A percentile compares a stretch with the other conserved stretches of the same genome.
Conservation (phyloP, 352 stramenopile species). For the Phytophthora idaei region DNA sequence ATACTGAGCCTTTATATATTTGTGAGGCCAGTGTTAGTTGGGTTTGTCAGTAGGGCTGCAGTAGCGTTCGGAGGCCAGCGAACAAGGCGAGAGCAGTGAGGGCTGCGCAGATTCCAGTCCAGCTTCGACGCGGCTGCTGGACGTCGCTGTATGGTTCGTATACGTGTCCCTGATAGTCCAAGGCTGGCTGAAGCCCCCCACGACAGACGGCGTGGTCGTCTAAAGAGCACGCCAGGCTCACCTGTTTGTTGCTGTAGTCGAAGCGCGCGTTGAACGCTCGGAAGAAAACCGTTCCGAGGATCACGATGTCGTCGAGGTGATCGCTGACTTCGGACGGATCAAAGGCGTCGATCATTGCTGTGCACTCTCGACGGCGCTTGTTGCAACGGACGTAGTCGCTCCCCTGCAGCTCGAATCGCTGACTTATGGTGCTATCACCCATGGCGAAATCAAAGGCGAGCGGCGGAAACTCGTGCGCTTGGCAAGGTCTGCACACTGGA, state of each 20-base stretch:
- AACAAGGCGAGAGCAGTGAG: slow-evolving; percentile 19
- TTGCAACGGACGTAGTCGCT: slow-evolving; percentile 38
- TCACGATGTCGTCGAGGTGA: slow-evolving; percentile 9
- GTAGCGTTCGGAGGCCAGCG: slow-evolving; percentile 8
- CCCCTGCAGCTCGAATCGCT: slow-evolving; percentile 21
- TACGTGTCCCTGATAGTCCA: slow-evolving; percentile 19
- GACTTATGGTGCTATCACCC: not conserved
- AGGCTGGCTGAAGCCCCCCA: slow-evolving; percentile 13
- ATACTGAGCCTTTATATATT: slow-evolving; percentile 21
- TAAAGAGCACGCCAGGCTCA: slow-evolving; percentile 23
- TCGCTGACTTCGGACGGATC: slow-evolving; percentile 23
- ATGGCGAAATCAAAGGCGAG: slow-evolving; percentile 22
- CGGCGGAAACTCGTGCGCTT: slow-evolving; percentile 28
- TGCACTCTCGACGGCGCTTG: slow-evolving; percentile 18
- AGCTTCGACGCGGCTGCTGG: not conserved
- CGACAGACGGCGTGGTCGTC: slow-evolving; percentile 7
- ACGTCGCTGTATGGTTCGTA: not conserved
- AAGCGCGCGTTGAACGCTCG: slow-evolving; percentile 28
- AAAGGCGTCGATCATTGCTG: slow-evolving; percentile 26
- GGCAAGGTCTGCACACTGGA: slow-evolving; percentile 20
- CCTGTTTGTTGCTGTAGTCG: slow-evolving; percentile 27
- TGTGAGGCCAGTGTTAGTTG: not conserved
- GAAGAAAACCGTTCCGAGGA: slow-evolving; percentile 33
- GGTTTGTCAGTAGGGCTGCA: not conserved
- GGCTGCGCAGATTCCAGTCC: slow-evolving; percentile 8